Evolutionary conservation across 2,329 filamentous ascomycete species (phyloP), one percentile per base, ranked within the genome.

Genomic region (Calonectria pteridis): DNA sequence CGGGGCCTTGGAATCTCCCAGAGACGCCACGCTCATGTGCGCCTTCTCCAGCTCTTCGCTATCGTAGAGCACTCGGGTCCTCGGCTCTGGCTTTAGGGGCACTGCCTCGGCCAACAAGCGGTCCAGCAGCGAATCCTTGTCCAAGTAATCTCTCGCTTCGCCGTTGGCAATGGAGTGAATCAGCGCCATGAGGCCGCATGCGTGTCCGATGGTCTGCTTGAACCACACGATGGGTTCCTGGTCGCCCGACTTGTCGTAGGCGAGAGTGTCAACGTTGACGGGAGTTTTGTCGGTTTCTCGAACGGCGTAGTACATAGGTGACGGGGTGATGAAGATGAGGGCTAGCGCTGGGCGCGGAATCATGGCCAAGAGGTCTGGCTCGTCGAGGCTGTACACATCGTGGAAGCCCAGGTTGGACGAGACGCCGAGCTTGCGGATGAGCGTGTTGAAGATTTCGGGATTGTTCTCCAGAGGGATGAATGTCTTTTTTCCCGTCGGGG

Each of bases 381-480:
- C 94, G 82, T 95, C 92, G 81, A 97, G 91, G 78, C 91, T 94
- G 87, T 91, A 96, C 83, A 97, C 93, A 83, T 97, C 95, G 84
- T 95, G 91, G 88, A 97, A 97, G 78, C 89, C 88, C 20, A 97
- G 88, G 46, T 88, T 86, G 31, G 87, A 82, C 1, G 94, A 93
- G 55, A 97, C 88, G 63, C 94, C 94, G 18, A 97, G 90, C 77
- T 92, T 91, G 82, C 91, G 91, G 31, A 94, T 89, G 20, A 97
- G 90, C 58, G 89, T 86, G 71, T 91, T 93, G 90, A 97, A 95
- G 62, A 96, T 92, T 80, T 94, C 92, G 0, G 95, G 94, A 83
- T 96, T 95, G 84, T 89, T 89, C 77, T 90, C 87, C 11, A 86
- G 82, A 1, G 85, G 85, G 26, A 86, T 85, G 58, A 86, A 82